phyloP scores from a whole-genome alignment of 495 filamentous ascomycete genomes.

The Hypoxylon lenormandii region DNA sequence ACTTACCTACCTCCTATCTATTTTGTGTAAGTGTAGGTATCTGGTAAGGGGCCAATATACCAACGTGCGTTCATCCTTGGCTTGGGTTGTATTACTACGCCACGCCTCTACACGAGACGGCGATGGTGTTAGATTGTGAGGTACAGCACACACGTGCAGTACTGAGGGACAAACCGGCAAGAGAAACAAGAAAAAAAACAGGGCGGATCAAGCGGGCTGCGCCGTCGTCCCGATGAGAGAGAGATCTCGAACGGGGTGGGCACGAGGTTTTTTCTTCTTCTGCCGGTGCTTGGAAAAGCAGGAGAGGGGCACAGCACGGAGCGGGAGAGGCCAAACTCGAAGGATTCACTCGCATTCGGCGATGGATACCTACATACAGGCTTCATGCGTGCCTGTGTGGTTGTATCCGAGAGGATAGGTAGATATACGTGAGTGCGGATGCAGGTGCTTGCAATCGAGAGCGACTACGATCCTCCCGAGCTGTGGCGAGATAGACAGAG shows the following conservation, averaged over 20 bases:
- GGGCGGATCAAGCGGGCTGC: slow-evolving; percentile 2
- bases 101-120: not conserved
- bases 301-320: slow-evolving; percentile 35
- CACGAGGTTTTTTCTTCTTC: not conserved
- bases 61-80: not conserved
- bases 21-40: not conserved
- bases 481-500: not conserved
- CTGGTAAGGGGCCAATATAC: not conserved
- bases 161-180: not conserved
- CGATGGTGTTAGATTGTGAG: not conserved
- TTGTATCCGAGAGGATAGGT: slow-evolving; percentile 22
- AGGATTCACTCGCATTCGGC: slow-evolving; percentile 29
- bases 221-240: not conserved
- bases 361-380: slow-evolving; percentile 12
- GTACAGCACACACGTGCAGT: not conserved
- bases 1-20: not conserved
- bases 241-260: slow-evolving; percentile 7
- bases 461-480: slow-evolving; percentile 25
- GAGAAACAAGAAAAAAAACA: not conserved
- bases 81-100: slow-evolving; percentile 5
- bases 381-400: not conserved
- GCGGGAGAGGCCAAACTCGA: slow-evolving; percentile 18
- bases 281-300: slow-evolving; percentile 35
- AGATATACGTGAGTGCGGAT: slow-evolving; percentile 3
- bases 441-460: not conserved